phyloP scores from a whole-genome alignment of 2,329 filamentous ascomycete species.

The Lecanicillium sp. region DNA sequence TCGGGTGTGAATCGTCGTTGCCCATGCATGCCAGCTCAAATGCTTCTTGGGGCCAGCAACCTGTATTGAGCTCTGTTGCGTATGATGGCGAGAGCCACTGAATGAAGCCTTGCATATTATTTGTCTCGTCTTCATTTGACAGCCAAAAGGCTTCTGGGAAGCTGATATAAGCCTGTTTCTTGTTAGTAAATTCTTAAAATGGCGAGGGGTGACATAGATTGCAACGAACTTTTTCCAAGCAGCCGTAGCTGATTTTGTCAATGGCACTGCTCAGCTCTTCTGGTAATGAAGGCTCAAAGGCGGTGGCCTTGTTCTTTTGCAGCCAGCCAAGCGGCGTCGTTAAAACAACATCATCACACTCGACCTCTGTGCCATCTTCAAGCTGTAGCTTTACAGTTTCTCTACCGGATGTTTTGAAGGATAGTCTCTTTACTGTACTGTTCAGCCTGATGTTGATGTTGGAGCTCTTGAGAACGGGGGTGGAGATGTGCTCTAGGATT shows the following conservation, averaged over 20 bases:
- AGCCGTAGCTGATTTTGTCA: slow-evolving; percentile 57
- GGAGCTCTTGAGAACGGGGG: slow-evolving; percentile 46
- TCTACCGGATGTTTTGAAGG: slow-evolving; percentile 15
- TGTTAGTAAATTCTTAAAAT: neutral
- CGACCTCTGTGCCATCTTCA: slow-evolving; percentile 31
- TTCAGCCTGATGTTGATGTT: slow-evolving; percentile 37
- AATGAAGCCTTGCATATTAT: slow-evolving; percentile 55
- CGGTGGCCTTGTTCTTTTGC: slow-evolving; percentile 43
- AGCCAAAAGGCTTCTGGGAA: slow-evolving; percentile 74
- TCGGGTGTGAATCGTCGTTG: slow-evolving; percentile 56
- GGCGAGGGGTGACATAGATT: too few species aligned
- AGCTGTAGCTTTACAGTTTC: slow-evolving; percentile 36
- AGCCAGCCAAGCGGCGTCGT: slow-evolving; percentile 63
- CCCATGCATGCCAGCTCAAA: slow-evolving; percentile 68
- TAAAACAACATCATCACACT: slow-evolving; percentile 61
- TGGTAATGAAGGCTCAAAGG: slow-evolving; percentile 55
- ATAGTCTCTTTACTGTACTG: slow-evolving; percentile 38
- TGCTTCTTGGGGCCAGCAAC: slow-evolving; percentile 65
- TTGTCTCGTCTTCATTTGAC: slow-evolving; percentile 26
- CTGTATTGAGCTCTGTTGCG: slow-evolving; percentile 49
- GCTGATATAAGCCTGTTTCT: slow-evolving; percentile 46
- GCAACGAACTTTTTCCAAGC: slow-evolving; percentile 54
- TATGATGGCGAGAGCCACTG: slow-evolving; percentile 71
- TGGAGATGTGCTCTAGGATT: slow-evolving; percentile 49
- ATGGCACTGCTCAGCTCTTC: slow-evolving; percentile 51